phyloP scores from a whole-genome alignment of 2,329 filamentous ascomycete genomes.

The Botrytis aclada region DNA sequence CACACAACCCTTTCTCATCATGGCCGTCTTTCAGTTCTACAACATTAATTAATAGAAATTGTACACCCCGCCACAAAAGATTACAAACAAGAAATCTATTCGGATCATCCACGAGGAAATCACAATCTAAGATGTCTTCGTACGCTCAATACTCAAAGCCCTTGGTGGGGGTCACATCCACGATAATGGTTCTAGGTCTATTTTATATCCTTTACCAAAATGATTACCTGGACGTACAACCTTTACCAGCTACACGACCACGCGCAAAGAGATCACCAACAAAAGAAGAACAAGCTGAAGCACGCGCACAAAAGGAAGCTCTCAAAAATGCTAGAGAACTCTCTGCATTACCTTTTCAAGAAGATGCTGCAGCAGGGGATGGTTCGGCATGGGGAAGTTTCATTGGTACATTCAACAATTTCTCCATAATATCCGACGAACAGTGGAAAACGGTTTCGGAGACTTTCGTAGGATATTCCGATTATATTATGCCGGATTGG shows the following conservation, averaged over 20 bases:
- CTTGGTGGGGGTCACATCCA: slow-evolving; percentile 30
- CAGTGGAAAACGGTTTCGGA: slow-evolving; percentile 56
- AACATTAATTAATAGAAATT: neutral
- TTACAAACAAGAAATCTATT: slow-evolving; percentile 22
- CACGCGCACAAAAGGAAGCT: slow-evolving; percentile 28
- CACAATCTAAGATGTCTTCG: slow-evolving; percentile 26
- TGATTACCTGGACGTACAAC: slow-evolving; percentile 33
- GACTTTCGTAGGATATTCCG: slow-evolving; percentile 51
- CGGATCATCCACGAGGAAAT: slow-evolving; percentile 23
- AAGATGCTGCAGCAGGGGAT: slow-evolving; percentile 24
- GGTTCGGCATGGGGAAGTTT: slow-evolving; percentile 36
- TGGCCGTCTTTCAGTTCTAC: neutral
- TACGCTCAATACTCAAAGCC: slow-evolving; percentile 16
- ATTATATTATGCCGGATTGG: slow-evolving; percentile 79
- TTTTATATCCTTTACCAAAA: slow-evolving; percentile 37
- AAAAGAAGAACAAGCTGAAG: slow-evolving; percentile 23
- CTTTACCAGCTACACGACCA: slow-evolving; percentile 34
- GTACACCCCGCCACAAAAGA: neutral
- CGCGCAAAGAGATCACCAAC: slow-evolving; percentile 29
- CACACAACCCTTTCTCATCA: neutral
- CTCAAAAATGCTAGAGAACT: slow-evolving; percentile 31
- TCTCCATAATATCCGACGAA: slow-evolving; percentile 53
- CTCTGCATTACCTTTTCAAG: slow-evolving; percentile 31
- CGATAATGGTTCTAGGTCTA: slow-evolving; percentile 29
- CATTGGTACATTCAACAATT: slow-evolving; percentile 35